Evolutionary conservation across 2,329 filamentous ascomycete genomes (phyloP).

Genomic region (Torrubiella hemipterigena): DNA sequence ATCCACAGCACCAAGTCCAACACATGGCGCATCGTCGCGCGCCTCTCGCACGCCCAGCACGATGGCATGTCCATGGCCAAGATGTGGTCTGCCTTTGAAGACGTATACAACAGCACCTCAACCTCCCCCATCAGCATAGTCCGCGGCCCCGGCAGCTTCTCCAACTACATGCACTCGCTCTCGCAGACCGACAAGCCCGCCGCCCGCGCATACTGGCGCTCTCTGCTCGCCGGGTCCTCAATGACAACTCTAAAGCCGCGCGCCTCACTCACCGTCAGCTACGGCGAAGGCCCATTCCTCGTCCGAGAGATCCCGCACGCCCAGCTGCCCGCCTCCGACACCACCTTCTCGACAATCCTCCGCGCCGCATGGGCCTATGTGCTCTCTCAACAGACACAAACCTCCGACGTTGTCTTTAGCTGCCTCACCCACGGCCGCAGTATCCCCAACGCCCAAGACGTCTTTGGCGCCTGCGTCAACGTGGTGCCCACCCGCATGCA

Average conservation of each 20-base stretch:
- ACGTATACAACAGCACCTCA: not conserved
- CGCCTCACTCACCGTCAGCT: not conserved
- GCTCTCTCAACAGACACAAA: not conserved
- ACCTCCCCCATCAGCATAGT: not conserved
- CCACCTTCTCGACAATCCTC: not conserved
- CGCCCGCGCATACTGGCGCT: not conserved
- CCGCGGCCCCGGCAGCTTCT: not conserved
- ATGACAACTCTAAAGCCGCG: not conserved
- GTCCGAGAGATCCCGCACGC: not conserved
- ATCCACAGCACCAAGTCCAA: not conserved
- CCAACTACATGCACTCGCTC: slow-evolving; percentile 1
- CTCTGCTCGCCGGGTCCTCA: not conserved
- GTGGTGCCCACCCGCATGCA: slow-evolving; percentile 1
- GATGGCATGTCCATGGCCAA: slow-evolving; percentile 1
- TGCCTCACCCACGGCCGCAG: slow-evolving; percentile 1
- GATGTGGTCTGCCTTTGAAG: slow-evolving; percentile 3
- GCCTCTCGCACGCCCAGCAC: slow-evolving; percentile 2
- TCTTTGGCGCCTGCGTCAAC: slow-evolving; percentile 2
- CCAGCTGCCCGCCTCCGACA: not conserved
- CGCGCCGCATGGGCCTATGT: slow-evolving; percentile 2
- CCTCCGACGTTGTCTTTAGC: slow-evolving; percentile 2
- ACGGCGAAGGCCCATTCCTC: not conserved
- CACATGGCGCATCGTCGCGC: not conserved
- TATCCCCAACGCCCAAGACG: not conserved
- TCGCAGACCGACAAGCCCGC: not conserved